Conservation (phyloP, 306 rosid species). For the Chamaecrista fasciculata region DNA sequence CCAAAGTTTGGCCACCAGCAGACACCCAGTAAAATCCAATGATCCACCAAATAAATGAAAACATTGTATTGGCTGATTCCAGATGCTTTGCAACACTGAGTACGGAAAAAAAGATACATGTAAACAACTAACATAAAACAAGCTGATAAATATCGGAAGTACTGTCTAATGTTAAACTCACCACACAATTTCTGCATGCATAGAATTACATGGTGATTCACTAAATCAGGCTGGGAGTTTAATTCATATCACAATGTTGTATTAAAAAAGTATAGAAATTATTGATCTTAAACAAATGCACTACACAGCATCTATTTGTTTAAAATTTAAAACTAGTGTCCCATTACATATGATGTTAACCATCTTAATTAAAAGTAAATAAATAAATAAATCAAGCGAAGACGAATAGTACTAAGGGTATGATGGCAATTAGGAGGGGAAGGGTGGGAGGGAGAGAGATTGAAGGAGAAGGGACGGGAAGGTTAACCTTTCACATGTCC, state of each 20-base stretch:
- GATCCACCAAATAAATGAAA: conserved; percentile 98
- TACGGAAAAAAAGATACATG: background rate
- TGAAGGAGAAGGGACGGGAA: no score
- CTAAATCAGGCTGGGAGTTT: background rate
- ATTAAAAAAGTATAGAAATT: background rate
- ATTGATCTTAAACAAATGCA: background rate
- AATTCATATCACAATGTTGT: background rate
- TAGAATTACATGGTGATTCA: conserved; percentile 3
- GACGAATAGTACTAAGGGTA: background rate
- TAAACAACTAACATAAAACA: background rate
- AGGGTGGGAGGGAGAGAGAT: no score
- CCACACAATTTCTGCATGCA: background rate
- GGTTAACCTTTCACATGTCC: no score
- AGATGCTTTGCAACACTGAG: conserved; percentile 78
- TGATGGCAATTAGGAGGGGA: no score
- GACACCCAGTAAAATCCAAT: conserved; percentile 97
- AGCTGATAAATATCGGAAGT: background rate
- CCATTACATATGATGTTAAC: conserved; percentile 10
- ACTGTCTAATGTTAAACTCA: background rate
- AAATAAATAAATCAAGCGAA: background rate
- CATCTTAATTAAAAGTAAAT: background rate
- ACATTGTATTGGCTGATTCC: conserved; percentile 95
- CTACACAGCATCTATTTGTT: background rate
- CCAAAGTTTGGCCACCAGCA: conserved; percentile 65
- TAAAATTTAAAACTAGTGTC: background rate